Evolutionary conservation across 352 stramenopile genomes (phyloP), one percentile per base, ranked within the genome.

Genomic region (Phytopythium boreale): DNA sequence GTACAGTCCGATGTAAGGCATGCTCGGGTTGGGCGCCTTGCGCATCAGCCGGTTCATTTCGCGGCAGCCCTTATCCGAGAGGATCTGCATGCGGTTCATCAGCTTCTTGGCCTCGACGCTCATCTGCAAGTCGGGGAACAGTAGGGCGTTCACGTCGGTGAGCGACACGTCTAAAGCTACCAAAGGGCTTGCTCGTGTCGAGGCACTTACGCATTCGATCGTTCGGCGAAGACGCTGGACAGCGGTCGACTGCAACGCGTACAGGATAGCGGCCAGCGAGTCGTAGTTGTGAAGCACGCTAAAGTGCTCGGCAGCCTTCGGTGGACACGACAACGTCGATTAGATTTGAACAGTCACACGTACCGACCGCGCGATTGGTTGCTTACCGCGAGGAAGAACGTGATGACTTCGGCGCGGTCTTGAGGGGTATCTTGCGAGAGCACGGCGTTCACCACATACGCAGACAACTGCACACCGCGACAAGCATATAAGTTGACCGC

Each of bases 11-110:
- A 95, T 87, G 66, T 95, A 96, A 43, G 88, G 88, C 86, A 96
- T 95, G 56, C 79, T 88, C 47, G 86, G 88, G 20, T 84, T 92
- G 9, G 71, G 57, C 9, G 80, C 74, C 47, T 80, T 85, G 56
- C 84, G 80, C 86, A 96, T 96, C n/a, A 90, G 60, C 20, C 79
- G 80, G 63, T 95, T 96, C 70, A 96, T 90, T 52, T 95, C 88
- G 31, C 88, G 87, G 53, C 85, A 93, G 0, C 85, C 85, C 50
- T 92, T 92, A 63, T 93, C 84, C 0, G 82, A 93, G 17, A 93
- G 76, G 24, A 86, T 47, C 64, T 92, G 82, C 83, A 95, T 88
- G 31, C 89, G 72, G 51, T 89, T 90, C 50, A 93, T 77, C 17
- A 84, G 65, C 60, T 89, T 90, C 71, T 89, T 93, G 2, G 72